A percentile compares a stretch with the other conserved stretches of the same genome.
These are phyloP conservation scores for Fonsecaea nubica DNA, from an alignment of 2,329 filamentous ascomycete genomes.

Conservation along the genomic window DNA sequence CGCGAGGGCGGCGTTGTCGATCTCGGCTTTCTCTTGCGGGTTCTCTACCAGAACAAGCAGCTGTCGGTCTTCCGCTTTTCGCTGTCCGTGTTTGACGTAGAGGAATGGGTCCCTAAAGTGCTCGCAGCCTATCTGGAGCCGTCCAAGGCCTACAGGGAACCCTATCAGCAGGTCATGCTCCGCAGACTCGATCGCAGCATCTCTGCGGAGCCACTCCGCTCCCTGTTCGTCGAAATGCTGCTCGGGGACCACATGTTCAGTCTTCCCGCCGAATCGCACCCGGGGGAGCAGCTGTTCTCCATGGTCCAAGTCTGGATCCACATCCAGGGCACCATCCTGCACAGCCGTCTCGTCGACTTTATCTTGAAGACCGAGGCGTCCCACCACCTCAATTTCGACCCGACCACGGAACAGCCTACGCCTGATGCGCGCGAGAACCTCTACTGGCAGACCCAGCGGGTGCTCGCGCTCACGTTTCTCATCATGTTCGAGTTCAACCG, in stretches of 20 bases:
- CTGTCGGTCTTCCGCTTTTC: slow-evolving; percentile 11
- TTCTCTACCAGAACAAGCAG: slow-evolving; percentile 11
- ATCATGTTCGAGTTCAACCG: slow-evolving; percentile 12
- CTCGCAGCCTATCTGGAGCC: slow-evolving; percentile 7
- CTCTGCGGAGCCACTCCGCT: slow-evolving; percentile 4
- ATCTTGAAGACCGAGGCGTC: not conserved
- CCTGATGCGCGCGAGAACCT: not conserved
- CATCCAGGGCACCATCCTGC: slow-evolving; percentile 2
- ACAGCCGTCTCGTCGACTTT: slow-evolving; percentile 10
- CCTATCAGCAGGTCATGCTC: not conserved
- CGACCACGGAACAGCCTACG: not conserved
- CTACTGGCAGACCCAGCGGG: slow-evolving; percentile 11
- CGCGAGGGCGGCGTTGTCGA: not conserved
- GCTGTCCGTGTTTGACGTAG: not conserved
- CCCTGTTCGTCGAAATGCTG: not conserved
- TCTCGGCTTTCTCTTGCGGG: slow-evolving; percentile 5
- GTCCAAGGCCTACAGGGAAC: slow-evolving; percentile 7
- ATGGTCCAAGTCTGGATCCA: slow-evolving; percentile 12
- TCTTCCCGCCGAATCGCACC: not conserved
- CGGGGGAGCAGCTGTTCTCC: slow-evolving; percentile 1
- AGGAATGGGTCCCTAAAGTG: slow-evolving; percentile 9
- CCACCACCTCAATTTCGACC: slow-evolving; percentile 1
- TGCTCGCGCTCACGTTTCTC: not conserved
- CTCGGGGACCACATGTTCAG: not conserved
- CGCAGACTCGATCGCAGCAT: not conserved